Percentiles rank a stretch among this genome's conserved stretches.
Conservation (phyloP, 208 protist species). For the Leishmania aethiopica region DNA sequence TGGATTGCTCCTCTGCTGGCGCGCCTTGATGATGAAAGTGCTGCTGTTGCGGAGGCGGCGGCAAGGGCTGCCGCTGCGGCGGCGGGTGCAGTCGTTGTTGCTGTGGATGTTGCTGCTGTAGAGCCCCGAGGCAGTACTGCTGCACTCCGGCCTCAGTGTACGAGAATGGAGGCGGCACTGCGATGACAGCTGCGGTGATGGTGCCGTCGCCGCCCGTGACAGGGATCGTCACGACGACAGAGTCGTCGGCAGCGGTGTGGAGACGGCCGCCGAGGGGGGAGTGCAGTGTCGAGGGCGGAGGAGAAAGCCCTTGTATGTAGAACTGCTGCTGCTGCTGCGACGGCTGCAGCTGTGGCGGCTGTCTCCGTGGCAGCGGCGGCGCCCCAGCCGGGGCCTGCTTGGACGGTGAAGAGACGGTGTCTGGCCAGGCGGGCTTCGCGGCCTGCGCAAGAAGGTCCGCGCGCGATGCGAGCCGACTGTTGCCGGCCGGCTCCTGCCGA, state of each 20-base stretch:
- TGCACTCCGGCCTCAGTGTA: neutral
- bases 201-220: neutral
- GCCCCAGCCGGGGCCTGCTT: neutral
- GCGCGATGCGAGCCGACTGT: neutral
- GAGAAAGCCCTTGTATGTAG: neutral
- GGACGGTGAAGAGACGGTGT: neutral
- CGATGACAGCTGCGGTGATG: neutral
- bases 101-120: neutral
- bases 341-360: neutral
- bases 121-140: slow-evolving; percentile 2
- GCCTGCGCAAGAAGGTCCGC: neutral
- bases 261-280: neutral
- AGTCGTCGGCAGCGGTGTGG: neutral
- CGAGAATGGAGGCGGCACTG: slow-evolving; percentile 1
- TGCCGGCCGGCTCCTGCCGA: neutral
- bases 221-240: slow-evolving; percentile 2
- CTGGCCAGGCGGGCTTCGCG: neutral
- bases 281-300: neutral
- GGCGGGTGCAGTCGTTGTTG: neutral
- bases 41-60: neutral
- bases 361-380: neutral
- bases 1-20: neutral
- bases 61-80: neutral
- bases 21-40: neutral
- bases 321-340: neutral